Conservation (phyloP, 805 yeast species). For the Pichia occidentalis region DNA sequence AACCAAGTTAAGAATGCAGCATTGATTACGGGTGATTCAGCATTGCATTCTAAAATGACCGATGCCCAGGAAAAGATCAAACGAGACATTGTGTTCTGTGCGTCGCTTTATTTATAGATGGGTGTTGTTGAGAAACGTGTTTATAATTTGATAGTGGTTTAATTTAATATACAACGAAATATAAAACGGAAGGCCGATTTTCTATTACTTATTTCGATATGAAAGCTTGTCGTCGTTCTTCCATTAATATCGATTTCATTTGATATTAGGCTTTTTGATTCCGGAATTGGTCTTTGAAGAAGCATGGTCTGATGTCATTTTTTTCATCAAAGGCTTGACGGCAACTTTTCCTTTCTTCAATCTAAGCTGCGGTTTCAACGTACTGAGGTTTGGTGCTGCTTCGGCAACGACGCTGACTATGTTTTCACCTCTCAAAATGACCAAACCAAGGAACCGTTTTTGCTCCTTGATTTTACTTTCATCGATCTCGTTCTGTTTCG, state of each 20-base stretch:
- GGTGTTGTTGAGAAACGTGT: background rate
- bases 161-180: background rate
- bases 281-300: constrained; percentile 8
- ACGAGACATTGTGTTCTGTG: constrained; percentile 96
- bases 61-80: constrained; percentile 92
- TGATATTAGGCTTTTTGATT: constrained; percentile 14
- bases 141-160: background rate
- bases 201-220: too few relatives aligned
- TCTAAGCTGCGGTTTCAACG: constrained; percentile 27
- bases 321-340: constrained; percentile 25
- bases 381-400: constrained; percentile 42
- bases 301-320: constrained; percentile 17
- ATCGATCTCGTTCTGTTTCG: constrained; percentile 19
- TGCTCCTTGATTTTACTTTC: constrained; percentile 47
- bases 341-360: constrained; percentile 30
- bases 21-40: constrained; percentile 86
- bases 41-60: constrained; percentile 81
- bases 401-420: constrained; percentile 68
- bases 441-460: constrained; percentile 71
- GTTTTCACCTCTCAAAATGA: constrained; percentile 83
- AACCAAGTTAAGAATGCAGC: constrained; percentile 93
- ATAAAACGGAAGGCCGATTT: background rate
- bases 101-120: constrained; percentile 71
- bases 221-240: too few relatives aligned
- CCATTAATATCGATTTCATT: too few relatives aligned